Evolutionary conservation across 2,329 filamentous ascomycete genomes (phyloP).

Genomic region (Knufia fluminis): DNA sequence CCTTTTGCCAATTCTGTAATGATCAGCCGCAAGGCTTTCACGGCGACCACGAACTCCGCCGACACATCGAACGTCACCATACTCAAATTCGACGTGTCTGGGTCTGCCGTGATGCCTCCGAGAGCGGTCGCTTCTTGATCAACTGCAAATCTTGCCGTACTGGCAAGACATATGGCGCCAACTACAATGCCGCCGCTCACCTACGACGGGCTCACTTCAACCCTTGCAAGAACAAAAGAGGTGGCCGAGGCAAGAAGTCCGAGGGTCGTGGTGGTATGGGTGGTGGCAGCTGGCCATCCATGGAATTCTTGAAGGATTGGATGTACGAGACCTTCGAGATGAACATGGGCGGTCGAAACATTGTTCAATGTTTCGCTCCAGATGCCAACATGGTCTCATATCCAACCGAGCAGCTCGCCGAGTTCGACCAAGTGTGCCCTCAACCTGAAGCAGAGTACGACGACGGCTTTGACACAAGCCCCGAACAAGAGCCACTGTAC

Average conservation of each 20-base stretch:
- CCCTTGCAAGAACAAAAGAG: conserved; percentile 47
- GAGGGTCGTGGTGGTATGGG: conserved; percentile 54
- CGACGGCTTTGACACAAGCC: conserved; percentile 7
- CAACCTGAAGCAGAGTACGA: conserved; percentile 4
- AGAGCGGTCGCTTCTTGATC: conserved; percentile 55
- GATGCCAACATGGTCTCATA: conserved; percentile 10
- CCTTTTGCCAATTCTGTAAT: conserved; percentile 59
- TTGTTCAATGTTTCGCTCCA: conserved; percentile 18
- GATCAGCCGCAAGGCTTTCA: conserved; percentile 71
- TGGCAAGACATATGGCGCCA: conserved; percentile 73
- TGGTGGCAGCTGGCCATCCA: conserved; percentile 52
- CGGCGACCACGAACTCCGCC: conserved; percentile 71
- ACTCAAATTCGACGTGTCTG: conserved; percentile 48
- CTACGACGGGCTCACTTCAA: conserved; percentile 82
- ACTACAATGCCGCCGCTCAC: conserved; percentile 93
- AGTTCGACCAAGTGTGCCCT: conserved; percentile 1
- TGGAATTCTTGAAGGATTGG: conserved; percentile 53
- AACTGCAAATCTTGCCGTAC: conserved; percentile 76
- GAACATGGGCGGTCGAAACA: conserved; percentile 18
- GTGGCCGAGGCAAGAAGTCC: conserved; percentile 49
- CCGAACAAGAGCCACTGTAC: conserved; percentile 8
- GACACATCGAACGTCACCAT: conserved; percentile 62
- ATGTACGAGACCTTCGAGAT: conserved; percentile 49
- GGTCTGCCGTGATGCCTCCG: conserved; percentile 52
- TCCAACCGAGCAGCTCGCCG: conserved; percentile 6